phyloP scores from a whole-genome alignment of 768 basidiomycete species.

The Boletus subcaerulescens region DNA sequence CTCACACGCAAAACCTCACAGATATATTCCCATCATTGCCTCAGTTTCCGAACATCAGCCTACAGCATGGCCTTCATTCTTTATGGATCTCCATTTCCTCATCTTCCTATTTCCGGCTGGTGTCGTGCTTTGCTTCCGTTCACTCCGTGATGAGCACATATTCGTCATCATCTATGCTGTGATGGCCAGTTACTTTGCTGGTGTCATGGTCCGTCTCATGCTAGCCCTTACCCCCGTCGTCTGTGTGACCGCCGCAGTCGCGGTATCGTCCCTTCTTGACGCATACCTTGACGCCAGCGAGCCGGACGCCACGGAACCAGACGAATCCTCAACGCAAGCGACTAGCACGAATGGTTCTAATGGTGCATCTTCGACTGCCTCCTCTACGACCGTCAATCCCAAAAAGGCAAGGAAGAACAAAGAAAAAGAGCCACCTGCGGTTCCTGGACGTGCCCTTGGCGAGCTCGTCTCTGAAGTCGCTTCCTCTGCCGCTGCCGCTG shows the following conservation, averaged over 20 bases:
- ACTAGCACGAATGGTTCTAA: constrained; percentile 5
- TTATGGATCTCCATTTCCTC: constrained; percentile 98
- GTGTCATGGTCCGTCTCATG: constrained; percentile 99
- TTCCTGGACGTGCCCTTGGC: constrained; percentile 34
- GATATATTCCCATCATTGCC: constrained; percentile 96
- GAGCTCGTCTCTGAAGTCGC: constrained; percentile 43
- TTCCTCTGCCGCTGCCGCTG: constrained; percentile 31
- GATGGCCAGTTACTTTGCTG: constrained; percentile 96
- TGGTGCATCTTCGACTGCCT: constrained; percentile 23
- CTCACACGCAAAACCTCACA: constrained; percentile 27
- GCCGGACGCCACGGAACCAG: constrained; percentile 41
- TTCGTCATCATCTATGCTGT: constrained; percentile 98
- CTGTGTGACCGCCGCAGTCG: constrained; percentile 90
- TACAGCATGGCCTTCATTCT: constrained; percentile 99
- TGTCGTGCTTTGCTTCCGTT: constrained; percentile 89
- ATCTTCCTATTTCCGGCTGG: constrained; percentile 98
- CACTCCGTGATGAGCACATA: constrained; percentile 93
- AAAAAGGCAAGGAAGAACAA: constrained; percentile 58
- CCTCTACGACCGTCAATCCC: constrained; percentile 29
- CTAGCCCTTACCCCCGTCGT: constrained; percentile 95
- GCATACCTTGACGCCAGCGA: constrained; percentile 84
- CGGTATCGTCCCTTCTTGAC: constrained; percentile 82
- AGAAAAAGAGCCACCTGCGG: constrained; percentile 45
- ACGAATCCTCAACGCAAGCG: constrained; percentile 7
- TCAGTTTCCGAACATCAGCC: constrained; percentile 99